Evolutionary conservation across 805 yeast genomes (phyloP).

Genomic region (Saccharomycopsis selenospora): DNA sequence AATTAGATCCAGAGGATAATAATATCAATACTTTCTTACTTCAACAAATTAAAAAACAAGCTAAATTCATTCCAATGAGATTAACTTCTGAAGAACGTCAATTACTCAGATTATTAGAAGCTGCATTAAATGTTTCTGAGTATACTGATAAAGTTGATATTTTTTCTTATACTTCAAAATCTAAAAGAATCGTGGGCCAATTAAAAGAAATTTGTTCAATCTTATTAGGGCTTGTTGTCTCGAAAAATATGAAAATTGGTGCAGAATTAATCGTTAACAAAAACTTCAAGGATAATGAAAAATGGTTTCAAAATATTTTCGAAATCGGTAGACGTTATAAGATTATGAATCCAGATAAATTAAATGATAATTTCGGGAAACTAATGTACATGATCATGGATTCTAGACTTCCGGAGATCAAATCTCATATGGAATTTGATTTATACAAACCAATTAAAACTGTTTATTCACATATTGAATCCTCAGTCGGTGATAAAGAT

Average conservation of each 20-base stretch:
- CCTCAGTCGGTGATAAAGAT: conserved; percentile 27
- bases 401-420: conserved; percentile 67
- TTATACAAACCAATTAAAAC: conserved; percentile 42
- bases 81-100: conserved; percentile 63
- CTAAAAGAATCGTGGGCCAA: conserved; percentile 66
- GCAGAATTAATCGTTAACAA: conserved; percentile 56
- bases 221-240: conserved; percentile 69
- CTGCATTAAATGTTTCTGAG: conserved; percentile 71
- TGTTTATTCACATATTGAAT: conserved; percentile 40
- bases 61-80: conserved; percentile 61
- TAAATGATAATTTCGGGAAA: conserved; percentile 75
- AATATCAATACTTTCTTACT: conserved; percentile 25
- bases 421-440: conserved; percentile 66
- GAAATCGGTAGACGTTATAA: conserved; percentile 78
- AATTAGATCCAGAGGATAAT: conserved; percentile 22
- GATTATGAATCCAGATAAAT: conserved; percentile 76
- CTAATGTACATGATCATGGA: conserved; percentile 83
- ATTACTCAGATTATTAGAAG: conserved; percentile 57
- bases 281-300: conserved; percentile 61
- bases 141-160: conserved; percentile 77
- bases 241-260: conserved; percentile 67
- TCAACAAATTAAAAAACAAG: conserved; percentile 35
- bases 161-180: conserved; percentile 54
- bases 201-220: conserved; percentile 72
- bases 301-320: conserved; percentile 64